phyloP scores from a whole-genome alignment of 805 yeast genomes.

The Nakazawaea holstii region DNA sequence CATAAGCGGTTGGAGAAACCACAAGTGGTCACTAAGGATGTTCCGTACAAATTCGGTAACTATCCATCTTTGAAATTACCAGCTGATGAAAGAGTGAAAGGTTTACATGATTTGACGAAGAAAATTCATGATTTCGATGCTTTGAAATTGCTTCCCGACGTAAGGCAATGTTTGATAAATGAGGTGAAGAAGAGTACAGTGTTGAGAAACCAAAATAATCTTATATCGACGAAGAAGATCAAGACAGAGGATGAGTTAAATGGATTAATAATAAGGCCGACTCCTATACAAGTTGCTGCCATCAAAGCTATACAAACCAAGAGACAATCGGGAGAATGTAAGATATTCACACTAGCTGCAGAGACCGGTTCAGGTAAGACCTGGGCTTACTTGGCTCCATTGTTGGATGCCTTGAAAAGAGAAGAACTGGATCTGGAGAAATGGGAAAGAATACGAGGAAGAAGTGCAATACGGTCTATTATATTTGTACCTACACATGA shows the following conservation, averaged over 20 bases:
- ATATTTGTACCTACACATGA: constrained; percentile 90
- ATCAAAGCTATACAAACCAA: constrained; percentile 49
- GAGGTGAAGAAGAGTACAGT: constrained; percentile 47
- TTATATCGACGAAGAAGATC: constrained; percentile 21
- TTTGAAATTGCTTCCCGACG: constrained; percentile 59
- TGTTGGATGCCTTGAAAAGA: constrained; percentile 63
- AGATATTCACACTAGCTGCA: constrained; percentile 79
- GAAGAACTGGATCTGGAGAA: constrained; percentile 37
- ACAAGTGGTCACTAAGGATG: background rate
- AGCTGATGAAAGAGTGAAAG: constrained; percentile 25
- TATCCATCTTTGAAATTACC: constrained; percentile 43
- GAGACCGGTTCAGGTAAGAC: constrained; percentile 98
- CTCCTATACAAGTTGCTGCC: constrained; percentile 81
- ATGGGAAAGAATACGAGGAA: constrained; percentile 22
- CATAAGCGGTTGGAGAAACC: constrained; percentile 17
- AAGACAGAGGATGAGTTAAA: constrained; percentile 27
- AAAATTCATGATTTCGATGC: constrained; percentile 63
- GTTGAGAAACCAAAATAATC: constrained; percentile 27
- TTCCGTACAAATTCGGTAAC: constrained; percentile 39
- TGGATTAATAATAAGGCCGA: constrained; percentile 45
- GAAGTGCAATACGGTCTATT: constrained; percentile 57
- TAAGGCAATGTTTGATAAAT: constrained; percentile 52
- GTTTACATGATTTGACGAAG: constrained; percentile 33
- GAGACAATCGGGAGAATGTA: constrained; percentile 32
- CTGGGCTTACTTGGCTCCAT: constrained; percentile 79